phyloP scores from a whole-genome alignment of 495 filamentous ascomycete genomes.

The Penicillium waksmanii region DNA sequence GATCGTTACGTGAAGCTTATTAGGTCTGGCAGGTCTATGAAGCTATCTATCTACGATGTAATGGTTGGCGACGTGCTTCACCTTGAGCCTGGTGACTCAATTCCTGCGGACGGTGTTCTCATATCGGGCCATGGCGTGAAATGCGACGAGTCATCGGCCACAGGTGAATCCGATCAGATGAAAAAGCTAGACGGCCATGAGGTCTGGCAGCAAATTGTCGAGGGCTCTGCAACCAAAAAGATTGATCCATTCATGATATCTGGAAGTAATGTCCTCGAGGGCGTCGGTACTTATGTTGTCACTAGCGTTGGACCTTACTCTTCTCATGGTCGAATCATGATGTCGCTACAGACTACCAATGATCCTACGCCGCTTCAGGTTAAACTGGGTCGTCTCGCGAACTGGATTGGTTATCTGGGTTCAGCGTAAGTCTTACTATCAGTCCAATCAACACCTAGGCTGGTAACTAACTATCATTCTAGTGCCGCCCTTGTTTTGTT shows the following conservation, averaged over 20 bases:
- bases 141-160: constrained; percentile 72
- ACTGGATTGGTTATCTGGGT: constrained; percentile 64
- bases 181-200: constrained; percentile 64
- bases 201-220: constrained; percentile 59
- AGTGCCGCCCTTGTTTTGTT: constrained; percentile 66
- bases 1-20: constrained; percentile 78
- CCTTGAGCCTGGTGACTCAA: constrained; percentile 73
- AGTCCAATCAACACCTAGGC: background rate
- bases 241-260: constrained; percentile 68
- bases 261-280: constrained; percentile 67
- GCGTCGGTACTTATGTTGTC: constrained; percentile 65
- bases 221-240: constrained; percentile 58
- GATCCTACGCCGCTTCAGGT: constrained; percentile 68
- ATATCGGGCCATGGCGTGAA: constrained; percentile 66
- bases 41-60: constrained; percentile 73
- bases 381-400: constrained; percentile 63
- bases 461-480: background rate
- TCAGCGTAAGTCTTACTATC: constrained; percentile 37
- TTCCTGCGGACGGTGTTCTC: constrained; percentile 64
- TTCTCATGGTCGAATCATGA: constrained; percentile 67
- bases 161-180: constrained; percentile 70
- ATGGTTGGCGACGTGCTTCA: constrained; percentile 74
- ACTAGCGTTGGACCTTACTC: constrained; percentile 66
- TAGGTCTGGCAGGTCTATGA: constrained; percentile 72
- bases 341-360: constrained; percentile 61